Conservation (phyloP, 345 rosid genomes). For the Brassica cretica region DNA sequence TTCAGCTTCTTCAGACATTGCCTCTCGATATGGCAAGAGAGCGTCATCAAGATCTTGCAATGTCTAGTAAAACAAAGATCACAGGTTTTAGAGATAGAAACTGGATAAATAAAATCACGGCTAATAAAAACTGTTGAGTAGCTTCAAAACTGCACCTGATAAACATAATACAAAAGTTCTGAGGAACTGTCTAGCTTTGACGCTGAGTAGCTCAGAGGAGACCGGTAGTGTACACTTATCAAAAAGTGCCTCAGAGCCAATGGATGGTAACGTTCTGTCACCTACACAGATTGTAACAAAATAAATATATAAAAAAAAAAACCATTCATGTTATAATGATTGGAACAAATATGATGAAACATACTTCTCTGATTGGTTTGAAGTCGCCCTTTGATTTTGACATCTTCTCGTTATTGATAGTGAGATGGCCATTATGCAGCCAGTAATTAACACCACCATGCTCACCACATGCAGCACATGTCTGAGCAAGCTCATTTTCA, state of each 20-base stretch:
- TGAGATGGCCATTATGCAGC: constrained; percentile 94
- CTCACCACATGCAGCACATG: constrained; percentile 65
- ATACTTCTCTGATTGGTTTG: constrained; percentile 59
- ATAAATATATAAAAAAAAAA: too few species aligned
- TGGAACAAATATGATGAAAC: too few species aligned
- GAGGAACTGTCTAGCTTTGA: neutral
- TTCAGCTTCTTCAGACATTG: too few species aligned
- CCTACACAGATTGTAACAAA: too few species aligned
- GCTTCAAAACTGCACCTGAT: too few species aligned
- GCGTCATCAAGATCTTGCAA: too few species aligned
- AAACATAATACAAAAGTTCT: neutral
- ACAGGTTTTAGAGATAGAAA: too few species aligned
- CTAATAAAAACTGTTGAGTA: too few species aligned
- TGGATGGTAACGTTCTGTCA: neutral
- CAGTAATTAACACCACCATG: constrained; percentile 62
- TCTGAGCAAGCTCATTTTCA: constrained; percentile 88
- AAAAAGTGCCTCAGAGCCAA: neutral
- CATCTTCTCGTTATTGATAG: constrained; percentile 80
- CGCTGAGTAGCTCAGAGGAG: neutral
- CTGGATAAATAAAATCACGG: too few species aligned
- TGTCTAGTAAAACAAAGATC: too few species aligned
- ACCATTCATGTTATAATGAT: too few species aligned
- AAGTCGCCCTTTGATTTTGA: constrained; percentile 72
- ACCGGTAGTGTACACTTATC: neutral
- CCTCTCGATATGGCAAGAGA: too few species aligned